A percentile compares a stretch with the other conserved stretches of the same genome.
Conservation (phyloP, 805 yeast species). For the Ascoidea rubescens region DNA sequence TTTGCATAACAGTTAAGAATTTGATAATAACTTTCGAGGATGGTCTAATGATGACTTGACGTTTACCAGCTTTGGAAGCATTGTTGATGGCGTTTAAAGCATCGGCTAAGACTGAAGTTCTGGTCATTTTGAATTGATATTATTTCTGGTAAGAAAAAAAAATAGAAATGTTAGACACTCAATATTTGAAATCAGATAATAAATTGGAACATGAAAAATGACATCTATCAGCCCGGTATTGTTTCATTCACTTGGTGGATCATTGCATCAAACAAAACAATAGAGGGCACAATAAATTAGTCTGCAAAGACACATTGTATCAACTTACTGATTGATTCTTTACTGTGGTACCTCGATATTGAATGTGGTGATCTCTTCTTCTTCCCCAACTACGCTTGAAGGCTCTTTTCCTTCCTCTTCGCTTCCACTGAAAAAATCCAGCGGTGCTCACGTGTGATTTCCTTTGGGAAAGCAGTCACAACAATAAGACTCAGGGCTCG, state of each 20-base stretch:
- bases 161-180: background rate
- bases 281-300: background rate
- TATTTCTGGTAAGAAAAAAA: background rate
- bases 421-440: too few species aligned
- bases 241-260: background rate
- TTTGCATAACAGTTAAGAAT: conserved; percentile 93
- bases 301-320: background rate
- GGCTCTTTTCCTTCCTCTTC: too few species aligned
- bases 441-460: too few species aligned
- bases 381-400: too few species aligned
- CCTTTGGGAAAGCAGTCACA: too few species aligned
- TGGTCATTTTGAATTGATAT: conserved; percentile 53
- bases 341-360: background rate
- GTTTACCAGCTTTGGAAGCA: conserved; percentile 98
- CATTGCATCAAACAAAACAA: background rate
- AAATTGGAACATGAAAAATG: background rate
- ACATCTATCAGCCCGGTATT: background rate
- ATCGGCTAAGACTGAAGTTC: conserved; percentile 97
- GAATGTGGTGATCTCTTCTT: background rate
- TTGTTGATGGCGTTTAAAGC: conserved; percentile 97
- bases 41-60: conserved; percentile 97
- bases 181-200: background rate
- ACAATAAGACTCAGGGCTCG: too few species aligned
- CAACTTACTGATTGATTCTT: background rate
- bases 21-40: conserved; percentile 97